Evolutionary conservation across 352 stramenopile species (phyloP), one percentile per base, ranked within the genome.

Genomic region (Phytopythium boreale): DNA sequence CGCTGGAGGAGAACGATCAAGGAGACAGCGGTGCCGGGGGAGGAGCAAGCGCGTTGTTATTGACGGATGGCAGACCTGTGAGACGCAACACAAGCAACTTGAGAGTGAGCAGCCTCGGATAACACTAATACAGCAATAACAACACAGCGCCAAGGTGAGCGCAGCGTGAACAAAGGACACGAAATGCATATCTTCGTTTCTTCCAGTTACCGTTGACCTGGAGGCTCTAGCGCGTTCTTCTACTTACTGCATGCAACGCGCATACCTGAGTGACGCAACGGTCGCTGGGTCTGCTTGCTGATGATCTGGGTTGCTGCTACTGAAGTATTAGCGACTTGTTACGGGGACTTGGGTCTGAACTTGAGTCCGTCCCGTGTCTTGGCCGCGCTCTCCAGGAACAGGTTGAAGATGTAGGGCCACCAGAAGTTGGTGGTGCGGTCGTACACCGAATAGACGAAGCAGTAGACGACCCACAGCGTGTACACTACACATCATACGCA

Each of bases 351-450:
- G 15, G 56, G 41, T 2, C 24, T 31, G 20, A 62, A 66, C 68
- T 84, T 86, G 46, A 88, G 70, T 22, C 73, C 72, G 26, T 75
- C 70, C 47, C 85, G 79, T 9, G 82, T 89, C 65, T 88, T 90
- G 50, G 68, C 72, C 0, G 78, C 77, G 36, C 80, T 79, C 61
- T 89, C 76, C 63, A 88, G 63, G 44, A 92, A 69, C 50, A 92
- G 74, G 56, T 92, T 90, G 70, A 90, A 81, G 69, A 92, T 90
- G 71, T 93, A 93, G 9, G 84, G 82, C 84, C 84, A 93, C 84
- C 82, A 91, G 50, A 93, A 91, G 61, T 88, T 91, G 52, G 82
- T 93, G 22, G 84, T 93, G 58, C 84, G 84, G 63, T 93, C 84
- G 68, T 90, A 93, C 27, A 93, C 74, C 55, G 84, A 93, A 67